Percentiles rank a stretch among this genome's conserved stretches.
Evolutionary conservation across 2,329 filamentous ascomycete species (phyloP).

Genomic region (Corynespora cassiicola): DNA sequence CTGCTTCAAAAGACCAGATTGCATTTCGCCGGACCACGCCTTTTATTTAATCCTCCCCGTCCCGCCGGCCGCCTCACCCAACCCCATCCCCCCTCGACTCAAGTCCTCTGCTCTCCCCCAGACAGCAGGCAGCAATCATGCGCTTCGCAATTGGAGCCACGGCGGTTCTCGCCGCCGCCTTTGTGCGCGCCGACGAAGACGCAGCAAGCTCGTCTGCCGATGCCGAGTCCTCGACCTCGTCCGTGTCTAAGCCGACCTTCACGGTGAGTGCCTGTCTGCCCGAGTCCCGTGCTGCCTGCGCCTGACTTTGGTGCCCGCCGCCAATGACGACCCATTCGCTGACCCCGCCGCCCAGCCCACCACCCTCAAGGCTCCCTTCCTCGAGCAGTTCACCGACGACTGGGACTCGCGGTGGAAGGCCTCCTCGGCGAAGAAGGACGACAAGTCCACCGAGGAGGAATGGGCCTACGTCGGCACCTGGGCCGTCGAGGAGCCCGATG

Average conservation of each 20-base stretch:
- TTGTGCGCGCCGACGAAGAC: constrained; percentile 73
- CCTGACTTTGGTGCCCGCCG: too few species aligned
- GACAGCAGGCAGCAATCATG: constrained; percentile 44
- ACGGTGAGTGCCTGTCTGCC: constrained; percentile 69
- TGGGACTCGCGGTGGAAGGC: constrained; percentile 95
- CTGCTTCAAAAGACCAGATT: too few species aligned
- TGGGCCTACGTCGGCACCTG: constrained; percentile 98
- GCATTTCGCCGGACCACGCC: too few species aligned
- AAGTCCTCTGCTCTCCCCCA: constrained; percentile 37
- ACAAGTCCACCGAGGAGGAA: constrained; percentile 77
- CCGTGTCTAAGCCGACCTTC: constrained; percentile 78
- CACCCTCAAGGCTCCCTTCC: constrained; percentile 86
- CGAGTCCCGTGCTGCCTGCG: constrained; percentile 7
- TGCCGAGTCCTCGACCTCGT: constrained; percentile 60
- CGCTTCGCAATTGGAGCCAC: constrained; percentile 77
- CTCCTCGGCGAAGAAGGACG: constrained; percentile 95
- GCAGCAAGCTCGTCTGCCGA: constrained; percentile 51
- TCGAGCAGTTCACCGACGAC: constrained; percentile 97
- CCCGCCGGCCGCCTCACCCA: constrained; percentile 19
- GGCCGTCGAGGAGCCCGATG: constrained; percentile 90
- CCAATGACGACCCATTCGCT: too few species aligned
- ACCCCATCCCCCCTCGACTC: constrained; percentile 12
- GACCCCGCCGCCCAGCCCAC: constrained; percentile 73
- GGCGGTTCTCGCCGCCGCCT: constrained; percentile 72
- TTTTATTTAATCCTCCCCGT: constrained; percentile 24